phyloP scores from a whole-genome alignment of 805 yeast species.

The Lachancea mirantina region DNA sequence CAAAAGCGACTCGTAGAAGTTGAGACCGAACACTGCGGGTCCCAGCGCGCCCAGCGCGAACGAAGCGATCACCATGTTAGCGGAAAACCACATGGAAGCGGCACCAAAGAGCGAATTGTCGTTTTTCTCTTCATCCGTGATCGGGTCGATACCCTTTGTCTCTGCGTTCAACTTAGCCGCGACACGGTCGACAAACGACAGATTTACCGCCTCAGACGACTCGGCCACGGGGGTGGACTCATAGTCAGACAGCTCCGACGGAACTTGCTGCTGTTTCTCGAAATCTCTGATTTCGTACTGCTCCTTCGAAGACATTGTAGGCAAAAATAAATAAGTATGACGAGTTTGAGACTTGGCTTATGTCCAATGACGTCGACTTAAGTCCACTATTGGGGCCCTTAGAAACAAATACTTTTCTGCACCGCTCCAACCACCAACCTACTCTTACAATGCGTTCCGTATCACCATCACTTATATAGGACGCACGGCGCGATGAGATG shows the following conservation, averaged over 20 bases:
- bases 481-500: no score
- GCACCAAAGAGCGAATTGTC: conserved; percentile 61
- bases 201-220: conserved; percentile 12
- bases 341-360: no score
- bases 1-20: conserved; percentile 66
- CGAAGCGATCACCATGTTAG: conserved; percentile 82
- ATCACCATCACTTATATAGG: no score
- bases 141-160: conserved; percentile 71
- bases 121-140: conserved; percentile 71
- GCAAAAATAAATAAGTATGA: no score
- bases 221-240: conserved; percentile 11
- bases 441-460: no score
- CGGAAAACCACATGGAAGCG: conserved; percentile 86
- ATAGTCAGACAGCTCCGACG: conserved; percentile 8
- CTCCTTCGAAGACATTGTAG: conserved; percentile 8
- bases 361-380: no score
- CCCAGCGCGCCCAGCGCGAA: conserved; percentile 71
- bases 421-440: no score
- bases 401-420: no score
- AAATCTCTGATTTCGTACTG: conserved; percentile 11
- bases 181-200: conserved; percentile 21
- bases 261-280: conserved; percentile 8
- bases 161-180: conserved; percentile 37
- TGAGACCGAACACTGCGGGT: conserved; percentile 54
- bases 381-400: no score